These are phyloP conservation scores for Solanum sejunctum DNA, from an alignment of 257 asterid genomes.

Conservation along the genomic window DNA sequence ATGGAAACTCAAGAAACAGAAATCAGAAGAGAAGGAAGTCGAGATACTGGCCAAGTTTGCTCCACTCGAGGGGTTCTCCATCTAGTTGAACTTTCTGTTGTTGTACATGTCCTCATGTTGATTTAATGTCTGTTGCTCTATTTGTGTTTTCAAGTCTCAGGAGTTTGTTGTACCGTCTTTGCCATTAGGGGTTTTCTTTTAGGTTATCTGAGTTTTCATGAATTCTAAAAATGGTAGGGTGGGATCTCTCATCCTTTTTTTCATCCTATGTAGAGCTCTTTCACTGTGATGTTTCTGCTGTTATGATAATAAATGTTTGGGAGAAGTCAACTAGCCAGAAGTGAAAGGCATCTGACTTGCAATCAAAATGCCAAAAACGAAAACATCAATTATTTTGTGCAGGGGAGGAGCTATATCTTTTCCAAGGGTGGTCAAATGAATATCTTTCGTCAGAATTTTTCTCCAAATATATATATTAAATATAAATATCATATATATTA, in stretches of 20 bases:
- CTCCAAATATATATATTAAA: no score
- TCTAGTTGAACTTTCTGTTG: neutral
- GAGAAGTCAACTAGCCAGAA: neutral
- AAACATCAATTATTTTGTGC: neutral
- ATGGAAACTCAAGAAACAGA: constrained; percentile 22
- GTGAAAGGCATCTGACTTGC: neutral
- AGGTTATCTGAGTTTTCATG: neutral
- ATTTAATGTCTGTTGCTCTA: neutral
- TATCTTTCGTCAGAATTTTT: fast-evolving
- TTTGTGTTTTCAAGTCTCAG: neutral
- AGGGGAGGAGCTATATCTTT: no score
- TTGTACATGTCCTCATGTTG: neutral
- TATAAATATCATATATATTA: no score
- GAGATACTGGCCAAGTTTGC: constrained; percentile 20
- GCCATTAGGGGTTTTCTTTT: neutral
- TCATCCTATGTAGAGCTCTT: neutral
- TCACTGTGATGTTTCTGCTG: neutral
- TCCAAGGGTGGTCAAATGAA: no score
- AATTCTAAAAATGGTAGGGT: neutral
- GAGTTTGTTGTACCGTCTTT: neutral
- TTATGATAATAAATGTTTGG: neutral
- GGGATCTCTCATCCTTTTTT: neutral
- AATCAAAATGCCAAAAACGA: neutral
- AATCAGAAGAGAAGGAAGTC: constrained; percentile 7
- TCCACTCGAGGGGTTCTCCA: constrained; percentile 22